Evolutionary conservation across 495 filamentous ascomycete species (phyloP).

Genomic region (Xanthoparmelia taractica): DNA sequence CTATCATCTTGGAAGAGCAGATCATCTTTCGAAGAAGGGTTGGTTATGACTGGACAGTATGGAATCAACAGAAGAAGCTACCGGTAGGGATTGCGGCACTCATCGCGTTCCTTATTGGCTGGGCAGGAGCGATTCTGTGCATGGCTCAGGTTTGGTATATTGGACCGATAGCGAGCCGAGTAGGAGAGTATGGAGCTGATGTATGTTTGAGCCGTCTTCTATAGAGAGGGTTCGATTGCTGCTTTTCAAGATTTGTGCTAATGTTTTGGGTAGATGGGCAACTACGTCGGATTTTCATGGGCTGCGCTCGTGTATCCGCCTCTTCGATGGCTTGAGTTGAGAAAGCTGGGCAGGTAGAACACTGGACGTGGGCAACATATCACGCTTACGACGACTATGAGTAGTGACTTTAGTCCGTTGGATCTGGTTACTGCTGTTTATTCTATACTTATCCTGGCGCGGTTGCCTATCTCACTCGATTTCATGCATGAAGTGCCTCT

Average conservation of each 20-base stretch:
- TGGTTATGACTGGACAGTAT: conserved; percentile 53
- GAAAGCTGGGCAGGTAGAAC: conserved; percentile 30
- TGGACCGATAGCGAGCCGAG: conserved; percentile 50
- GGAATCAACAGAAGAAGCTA: conserved; percentile 51
- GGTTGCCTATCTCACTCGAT: not conserved
- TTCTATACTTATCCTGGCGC: not conserved
- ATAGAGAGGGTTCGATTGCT: not conserved
- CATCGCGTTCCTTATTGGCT: conserved; percentile 57
- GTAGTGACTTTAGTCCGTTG: not conserved
- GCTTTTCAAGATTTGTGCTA: not conserved
- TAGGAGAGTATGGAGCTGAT: conserved; percentile 54
- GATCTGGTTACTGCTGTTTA: not conserved
- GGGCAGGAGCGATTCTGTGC: conserved; percentile 60
- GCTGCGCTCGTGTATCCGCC: conserved; percentile 41
- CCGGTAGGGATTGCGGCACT: conserved; percentile 58
- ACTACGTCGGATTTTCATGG: conserved; percentile 43
- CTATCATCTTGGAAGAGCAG: conserved; percentile 56
- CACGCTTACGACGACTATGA: not conserved
- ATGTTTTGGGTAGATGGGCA: conserved; percentile 29
- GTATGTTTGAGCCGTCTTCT: conserved; percentile 23
- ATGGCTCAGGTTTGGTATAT: conserved; percentile 68
- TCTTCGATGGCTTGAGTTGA: conserved; percentile 42
- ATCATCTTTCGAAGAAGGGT: conserved; percentile 49
- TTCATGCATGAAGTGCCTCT: not conserved
- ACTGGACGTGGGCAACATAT: not conserved